These are phyloP conservation scores for Saccharomycopsis guyanensis DNA, from an alignment of 805 yeast genomes.

Conservation along the genomic window DNA sequence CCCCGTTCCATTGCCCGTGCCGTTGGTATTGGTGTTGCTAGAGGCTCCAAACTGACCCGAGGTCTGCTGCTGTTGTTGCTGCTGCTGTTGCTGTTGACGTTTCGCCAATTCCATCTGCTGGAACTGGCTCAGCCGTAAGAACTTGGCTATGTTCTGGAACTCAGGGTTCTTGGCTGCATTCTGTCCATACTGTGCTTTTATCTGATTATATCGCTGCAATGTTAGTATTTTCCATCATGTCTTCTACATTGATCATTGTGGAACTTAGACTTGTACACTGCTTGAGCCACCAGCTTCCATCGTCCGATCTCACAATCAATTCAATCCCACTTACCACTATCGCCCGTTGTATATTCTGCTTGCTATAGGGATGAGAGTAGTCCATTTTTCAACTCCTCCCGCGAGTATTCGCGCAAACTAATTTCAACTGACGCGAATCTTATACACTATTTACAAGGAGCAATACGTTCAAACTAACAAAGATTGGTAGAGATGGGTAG, in stretches of 20 bases:
- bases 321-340: constrained; percentile 13
- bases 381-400: no score
- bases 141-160: constrained; percentile 14
- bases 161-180: constrained; percentile 14
- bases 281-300: no score
- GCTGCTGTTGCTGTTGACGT: constrained; percentile 7
- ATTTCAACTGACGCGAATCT: no score
- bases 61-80: neutral
- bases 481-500: no score
- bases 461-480: no score
- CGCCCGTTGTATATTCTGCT: constrained; percentile 15
- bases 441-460: no score
- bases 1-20: constrained; percentile 14
- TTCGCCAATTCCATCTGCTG: constrained; percentile 10
- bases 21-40: constrained; percentile 1
- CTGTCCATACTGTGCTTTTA: constrained; percentile 13
- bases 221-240: no score
- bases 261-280: no score
- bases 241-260: no score
- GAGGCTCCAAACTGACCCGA: neutral
- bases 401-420: no score
- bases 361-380: constrained; percentile 10
- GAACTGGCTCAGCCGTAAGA: constrained; percentile 9
- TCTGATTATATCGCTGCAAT: constrained; percentile 14
- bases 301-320: no score